A percentile compares a stretch with the other conserved stretches of the same genome.
Conservation (phyloP, 78 protist species). For the Dictyostelium discoideum region DNA sequence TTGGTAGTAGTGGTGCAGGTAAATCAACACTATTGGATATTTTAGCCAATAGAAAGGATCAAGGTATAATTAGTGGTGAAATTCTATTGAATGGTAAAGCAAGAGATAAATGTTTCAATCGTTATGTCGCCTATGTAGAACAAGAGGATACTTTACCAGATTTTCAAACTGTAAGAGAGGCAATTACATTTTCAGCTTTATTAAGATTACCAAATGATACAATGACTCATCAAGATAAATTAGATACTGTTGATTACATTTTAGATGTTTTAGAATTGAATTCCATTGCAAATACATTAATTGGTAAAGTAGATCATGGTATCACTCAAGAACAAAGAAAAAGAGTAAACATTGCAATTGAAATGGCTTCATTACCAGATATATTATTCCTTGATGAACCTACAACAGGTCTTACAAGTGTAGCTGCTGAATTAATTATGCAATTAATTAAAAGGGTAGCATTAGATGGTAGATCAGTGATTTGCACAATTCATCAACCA, state of each 20-base stretch:
- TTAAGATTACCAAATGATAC: conserved; percentile 33
- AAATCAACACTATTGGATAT: conserved; percentile 86
- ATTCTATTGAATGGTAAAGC: conserved; percentile 57
- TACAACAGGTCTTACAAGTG: conserved; percentile 44
- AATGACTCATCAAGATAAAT: not conserved
- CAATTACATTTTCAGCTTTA: conserved; percentile 55
- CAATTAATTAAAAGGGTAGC: conserved; percentile 48
- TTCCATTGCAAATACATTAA: not conserved
- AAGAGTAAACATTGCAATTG: conserved; percentile 61
- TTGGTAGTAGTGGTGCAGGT: conserved; percentile 90
- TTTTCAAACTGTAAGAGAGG: conserved; percentile 61
- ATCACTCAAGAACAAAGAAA: conserved; percentile 64
- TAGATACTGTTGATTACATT: conserved; percentile 20
- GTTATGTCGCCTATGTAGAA: conserved; percentile 77
- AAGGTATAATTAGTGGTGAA: conserved; percentile 61
- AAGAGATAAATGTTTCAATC: conserved; percentile 38
- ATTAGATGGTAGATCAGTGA: conserved; percentile 59
- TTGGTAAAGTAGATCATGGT: conserved; percentile 44
- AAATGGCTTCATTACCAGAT: conserved; percentile 52
- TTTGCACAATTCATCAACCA: conserved; percentile 96
- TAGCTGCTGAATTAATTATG: conserved; percentile 68
- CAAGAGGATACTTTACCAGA: conserved; percentile 43
- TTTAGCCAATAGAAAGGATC: conserved; percentile 67
- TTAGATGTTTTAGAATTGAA: conserved; percentile 43
- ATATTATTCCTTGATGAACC: conserved; percentile 76